Evolutionary conservation across 2,329 filamentous ascomycete genomes (phyloP), one percentile per base, ranked within the genome.

Genomic region (Nemania abortiva): DNA sequence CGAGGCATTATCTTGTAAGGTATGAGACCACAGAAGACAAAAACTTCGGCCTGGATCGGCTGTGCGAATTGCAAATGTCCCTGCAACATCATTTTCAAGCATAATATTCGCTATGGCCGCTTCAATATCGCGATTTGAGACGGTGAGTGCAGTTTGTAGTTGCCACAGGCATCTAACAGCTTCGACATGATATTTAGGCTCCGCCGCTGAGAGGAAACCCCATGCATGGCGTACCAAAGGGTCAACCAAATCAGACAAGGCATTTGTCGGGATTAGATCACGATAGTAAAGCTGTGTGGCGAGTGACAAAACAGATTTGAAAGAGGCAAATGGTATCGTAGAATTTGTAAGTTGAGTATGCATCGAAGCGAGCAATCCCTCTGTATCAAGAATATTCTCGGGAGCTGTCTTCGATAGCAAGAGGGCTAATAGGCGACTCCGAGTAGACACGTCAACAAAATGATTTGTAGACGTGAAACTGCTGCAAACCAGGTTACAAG

Each of bases 101-200:
- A 97, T 90, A 2, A 95, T 81, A 29, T 87, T 86, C 27, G 90
- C 87, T 49, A 97, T 88, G 0, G 92, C 89, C 27, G 93, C 93
- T 79, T 97, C 95, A 4, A 97, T 90, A 54, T 94, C 89, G 60
- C 92, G 90, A 73, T 90, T 90, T 1, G 86, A 82, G 47, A 86
- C 82, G 1, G 91, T 88, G 13, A 97, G 86, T 0, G 90, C 87
- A 27, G 86, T 88, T 74, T 98, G 94, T 60, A 99, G 83, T 72
- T 94, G 90, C 93, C 96, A 97, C 47, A 99, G 83, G 73, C 90
- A 91, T 66, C 92, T 90, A 9, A 97, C 93, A 20, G 94, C 91
- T 82, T 99, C 97, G 37, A 99, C 95, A 77, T 98, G 96, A 73
- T 95, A 97, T 77, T 97, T 97, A 0, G 95, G 94, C 70, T 91